phyloP scores from a whole-genome alignment of 2,329 filamentous ascomycete genomes.

The Zymoseptoria passerinii region DNA sequence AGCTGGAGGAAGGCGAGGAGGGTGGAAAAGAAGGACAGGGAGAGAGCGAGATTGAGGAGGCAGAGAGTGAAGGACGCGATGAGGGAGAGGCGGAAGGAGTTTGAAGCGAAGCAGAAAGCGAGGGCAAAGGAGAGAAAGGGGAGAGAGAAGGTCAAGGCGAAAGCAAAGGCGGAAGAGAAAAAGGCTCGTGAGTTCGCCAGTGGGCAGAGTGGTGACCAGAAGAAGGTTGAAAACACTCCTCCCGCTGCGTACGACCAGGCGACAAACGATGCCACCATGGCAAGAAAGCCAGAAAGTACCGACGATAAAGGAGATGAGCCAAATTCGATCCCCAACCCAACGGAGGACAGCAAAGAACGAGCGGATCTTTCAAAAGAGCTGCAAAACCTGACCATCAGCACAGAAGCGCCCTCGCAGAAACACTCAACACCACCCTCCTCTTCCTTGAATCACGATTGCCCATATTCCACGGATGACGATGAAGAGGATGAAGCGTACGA shows the following conservation, averaged over 20 bases:
- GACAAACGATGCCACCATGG: neutral
- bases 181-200: neutral
- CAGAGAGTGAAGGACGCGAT: slow-evolving; percentile 20
- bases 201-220: neutral
- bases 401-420: neutral
- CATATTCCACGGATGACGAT: neutral
- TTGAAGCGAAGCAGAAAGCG: slow-evolving; percentile 10
- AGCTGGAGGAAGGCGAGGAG: slow-evolving; percentile 34
- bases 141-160: slow-evolving; percentile 3
- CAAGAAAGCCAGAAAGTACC: neutral
- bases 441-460: neutral
- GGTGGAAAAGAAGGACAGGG: slow-evolving; percentile 33
- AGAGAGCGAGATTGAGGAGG: slow-evolving; percentile 19
- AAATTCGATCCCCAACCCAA: neutral
- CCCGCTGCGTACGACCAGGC: slow-evolving; percentile 1
- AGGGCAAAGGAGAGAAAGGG: slow-evolving; percentile 8
- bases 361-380: neutral
- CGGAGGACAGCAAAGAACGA: neutral
- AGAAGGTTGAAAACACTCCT: neutral
- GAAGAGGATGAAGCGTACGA: slow-evolving; percentile 14
- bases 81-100: slow-evolving; percentile 19
- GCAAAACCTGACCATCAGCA: neutral
- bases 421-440: neutral
- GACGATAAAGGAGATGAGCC: neutral
- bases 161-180: neutral